phyloP scores from a whole-genome alignment of 495 filamentous ascomycete genomes.

The Umbilicaria muhlenbergii region DNA sequence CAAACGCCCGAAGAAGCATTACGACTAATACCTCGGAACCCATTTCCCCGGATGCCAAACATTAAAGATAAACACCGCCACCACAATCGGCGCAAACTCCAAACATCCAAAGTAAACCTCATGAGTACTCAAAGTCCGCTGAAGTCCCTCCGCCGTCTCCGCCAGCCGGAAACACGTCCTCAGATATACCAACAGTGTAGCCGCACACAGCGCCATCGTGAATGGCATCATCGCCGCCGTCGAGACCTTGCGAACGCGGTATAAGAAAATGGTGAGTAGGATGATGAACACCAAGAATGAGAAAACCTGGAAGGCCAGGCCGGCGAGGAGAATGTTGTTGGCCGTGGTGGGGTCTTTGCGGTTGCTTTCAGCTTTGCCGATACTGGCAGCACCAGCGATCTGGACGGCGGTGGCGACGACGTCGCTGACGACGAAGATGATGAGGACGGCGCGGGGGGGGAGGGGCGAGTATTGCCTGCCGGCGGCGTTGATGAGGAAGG shows the following conservation, averaged over 20 bases:
- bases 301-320: slow-evolving; percentile 32
- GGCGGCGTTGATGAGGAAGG: slow-evolving; percentile 12
- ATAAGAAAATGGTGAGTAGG: slow-evolving; percentile 18
- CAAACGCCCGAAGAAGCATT: no score
- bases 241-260: slow-evolving; percentile 1
- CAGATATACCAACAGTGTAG: slow-evolving; percentile 34
- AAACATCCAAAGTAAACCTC: slow-evolving; percentile 36
- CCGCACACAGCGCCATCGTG: slow-evolving; percentile 20
- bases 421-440: slow-evolving; percentile 33
- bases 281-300: slow-evolving; percentile 32
- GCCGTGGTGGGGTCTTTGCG: slow-evolving; percentile 25
- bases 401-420: slow-evolving; percentile 34
- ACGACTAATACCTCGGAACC: neutral
- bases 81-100: slow-evolving; percentile 35
- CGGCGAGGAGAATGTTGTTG: slow-evolving; percentile 35
- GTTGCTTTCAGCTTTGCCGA: slow-evolving; percentile 26
- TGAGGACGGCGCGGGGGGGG: slow-evolving; percentile 23
- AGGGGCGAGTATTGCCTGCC: slow-evolving; percentile 21
- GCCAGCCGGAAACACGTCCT: slow-evolving; percentile 37
- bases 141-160: slow-evolving; percentile 35
- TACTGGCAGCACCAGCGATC: slow-evolving; percentile 31
- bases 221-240: slow-evolving; percentile 12
- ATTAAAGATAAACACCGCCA: slow-evolving; percentile 26
- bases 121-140: slow-evolving; percentile 24
- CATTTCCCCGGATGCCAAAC: slow-evolving; percentile 33